phyloP scores from a whole-genome alignment of 768 basidiomycete species.

The Russula sp. region DNA sequence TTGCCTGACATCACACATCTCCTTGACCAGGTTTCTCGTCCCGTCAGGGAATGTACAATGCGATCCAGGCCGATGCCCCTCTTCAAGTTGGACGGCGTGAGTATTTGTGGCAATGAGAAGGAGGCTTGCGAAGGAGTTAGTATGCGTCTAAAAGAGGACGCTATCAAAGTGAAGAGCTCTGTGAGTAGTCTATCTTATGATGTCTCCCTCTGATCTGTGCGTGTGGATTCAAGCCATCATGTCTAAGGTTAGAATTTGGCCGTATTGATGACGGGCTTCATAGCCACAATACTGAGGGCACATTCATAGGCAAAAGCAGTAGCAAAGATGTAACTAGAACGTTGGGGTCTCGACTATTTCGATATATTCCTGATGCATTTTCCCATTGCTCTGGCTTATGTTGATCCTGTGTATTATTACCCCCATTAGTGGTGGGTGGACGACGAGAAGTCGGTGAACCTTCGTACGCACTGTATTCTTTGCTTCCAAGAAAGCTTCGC shows the following conservation, averaged over 20 bases:
- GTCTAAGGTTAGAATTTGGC: slow-evolving; percentile 51
- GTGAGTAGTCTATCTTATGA: slow-evolving; percentile 38
- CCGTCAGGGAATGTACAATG: slow-evolving; percentile 67
- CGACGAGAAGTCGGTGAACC: slow-evolving; percentile 54
- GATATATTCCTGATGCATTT: slow-evolving; percentile 82
- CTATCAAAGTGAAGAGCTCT: slow-evolving; percentile 87
- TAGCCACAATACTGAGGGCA: background rate
- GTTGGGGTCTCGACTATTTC: slow-evolving; percentile 84
- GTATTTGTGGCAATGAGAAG: slow-evolving; percentile 87
- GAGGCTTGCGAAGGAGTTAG: slow-evolving; percentile 77
- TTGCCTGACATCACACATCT: background rate
- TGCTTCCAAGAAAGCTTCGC: background rate
- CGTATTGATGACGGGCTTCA: background rate
- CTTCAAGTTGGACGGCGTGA: slow-evolving; percentile 78
- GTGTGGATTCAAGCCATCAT: slow-evolving; percentile 55
- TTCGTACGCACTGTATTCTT: slow-evolving; percentile 38
- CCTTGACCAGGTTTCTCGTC: background rate
- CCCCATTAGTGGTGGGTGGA: slow-evolving; percentile 81
- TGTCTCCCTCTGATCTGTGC: background rate
- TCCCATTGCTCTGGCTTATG: slow-evolving; percentile 75
- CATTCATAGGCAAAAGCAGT: slow-evolving; percentile 44
- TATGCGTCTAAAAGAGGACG: slow-evolving; percentile 65
- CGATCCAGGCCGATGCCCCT: slow-evolving; percentile 81
- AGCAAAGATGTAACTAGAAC: slow-evolving; percentile 57
- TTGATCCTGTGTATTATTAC: slow-evolving; percentile 68